A percentile compares a stretch with the other conserved stretches of the same genome.
phyloP scores from a whole-genome alignment of 2,329 filamentous ascomycete species.

The Lachnellula suecica region DNA sequence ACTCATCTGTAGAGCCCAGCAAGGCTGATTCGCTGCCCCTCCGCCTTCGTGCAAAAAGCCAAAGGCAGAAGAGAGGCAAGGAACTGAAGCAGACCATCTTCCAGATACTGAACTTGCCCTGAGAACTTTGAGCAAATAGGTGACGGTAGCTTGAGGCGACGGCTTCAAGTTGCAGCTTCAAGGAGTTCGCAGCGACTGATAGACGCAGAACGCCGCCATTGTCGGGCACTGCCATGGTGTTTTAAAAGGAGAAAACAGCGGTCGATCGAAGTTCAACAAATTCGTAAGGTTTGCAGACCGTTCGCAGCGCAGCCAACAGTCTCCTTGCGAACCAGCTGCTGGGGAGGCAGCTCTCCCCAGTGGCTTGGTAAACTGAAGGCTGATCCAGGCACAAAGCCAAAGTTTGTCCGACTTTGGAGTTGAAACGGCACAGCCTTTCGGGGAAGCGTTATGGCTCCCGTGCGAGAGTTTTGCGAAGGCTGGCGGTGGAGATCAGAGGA shows the following conservation, averaged over 20 bases:
- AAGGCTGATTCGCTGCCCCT: conserved; percentile 16
- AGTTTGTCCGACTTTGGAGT: neutral
- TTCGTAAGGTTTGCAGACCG: neutral
- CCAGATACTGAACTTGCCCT: conserved; percentile 19
- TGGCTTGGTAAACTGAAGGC: neutral
- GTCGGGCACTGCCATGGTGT: neutral
- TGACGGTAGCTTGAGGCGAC: conserved; percentile 16
- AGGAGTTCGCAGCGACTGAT: conserved; percentile 2
- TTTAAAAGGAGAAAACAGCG: conserved; percentile 8
- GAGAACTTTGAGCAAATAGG: conserved; percentile 16
- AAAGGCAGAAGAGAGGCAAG: conserved; percentile 16
- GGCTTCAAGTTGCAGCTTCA: conserved; percentile 13
- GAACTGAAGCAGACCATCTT: conserved; percentile 23
- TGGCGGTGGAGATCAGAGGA: neutral
- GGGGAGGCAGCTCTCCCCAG: neutral
- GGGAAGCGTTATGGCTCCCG: neutral
- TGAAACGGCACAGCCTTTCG: neutral
- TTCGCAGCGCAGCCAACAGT: neutral
- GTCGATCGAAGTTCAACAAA: neutral
- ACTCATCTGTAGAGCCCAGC: conserved; percentile 15
- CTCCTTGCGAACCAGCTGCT: neutral
- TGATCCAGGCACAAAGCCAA: neutral
- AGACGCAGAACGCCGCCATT: conserved; percentile 9
- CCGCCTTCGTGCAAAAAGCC: conserved; percentile 20
- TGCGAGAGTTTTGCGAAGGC: neutral